Evolutionary conservation across 768 basidiomycete genomes (phyloP).

Genomic region (Termitomyces sp.): DNA sequence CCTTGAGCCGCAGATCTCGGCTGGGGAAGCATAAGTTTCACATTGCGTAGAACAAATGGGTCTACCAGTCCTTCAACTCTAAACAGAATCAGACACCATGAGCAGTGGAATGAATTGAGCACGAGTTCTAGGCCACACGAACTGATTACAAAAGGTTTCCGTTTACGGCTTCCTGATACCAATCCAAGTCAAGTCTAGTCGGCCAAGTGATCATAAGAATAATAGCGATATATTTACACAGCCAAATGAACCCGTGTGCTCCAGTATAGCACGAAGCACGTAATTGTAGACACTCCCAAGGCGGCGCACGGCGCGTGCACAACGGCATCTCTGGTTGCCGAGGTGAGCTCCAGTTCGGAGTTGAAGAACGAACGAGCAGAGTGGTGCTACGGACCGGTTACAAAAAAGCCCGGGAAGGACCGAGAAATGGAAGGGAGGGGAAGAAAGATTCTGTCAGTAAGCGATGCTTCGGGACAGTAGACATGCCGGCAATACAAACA

Average conservation of each 20-base stretch:
- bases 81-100: background rate
- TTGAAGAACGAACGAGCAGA: background rate
- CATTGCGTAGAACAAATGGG: background rate
- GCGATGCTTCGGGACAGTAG: background rate
- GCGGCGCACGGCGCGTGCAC: background rate
- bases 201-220: background rate
- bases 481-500: background rate
- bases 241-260: background rate
- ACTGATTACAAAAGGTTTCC: no score
- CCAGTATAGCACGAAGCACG: background rate
- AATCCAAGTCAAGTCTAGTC: background rate
- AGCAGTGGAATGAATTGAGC: background rate
- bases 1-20: background rate
- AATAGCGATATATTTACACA: background rate
- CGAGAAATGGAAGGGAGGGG: slow-evolving; percentile 13
- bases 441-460: slow-evolving; percentile 10
- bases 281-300: background rate
- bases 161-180: background rate
- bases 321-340: background rate
- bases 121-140: background rate
- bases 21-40: background rate
- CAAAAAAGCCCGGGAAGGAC: slow-evolving; percentile 5
- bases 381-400: slow-evolving; percentile 29
- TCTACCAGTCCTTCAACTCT: background rate
- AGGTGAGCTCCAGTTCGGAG: background rate